Percentiles rank a stretch among this genome's conserved stretches.
Conservation (phyloP, 163 green algal species). For the Chlorella variabilis region DNA sequence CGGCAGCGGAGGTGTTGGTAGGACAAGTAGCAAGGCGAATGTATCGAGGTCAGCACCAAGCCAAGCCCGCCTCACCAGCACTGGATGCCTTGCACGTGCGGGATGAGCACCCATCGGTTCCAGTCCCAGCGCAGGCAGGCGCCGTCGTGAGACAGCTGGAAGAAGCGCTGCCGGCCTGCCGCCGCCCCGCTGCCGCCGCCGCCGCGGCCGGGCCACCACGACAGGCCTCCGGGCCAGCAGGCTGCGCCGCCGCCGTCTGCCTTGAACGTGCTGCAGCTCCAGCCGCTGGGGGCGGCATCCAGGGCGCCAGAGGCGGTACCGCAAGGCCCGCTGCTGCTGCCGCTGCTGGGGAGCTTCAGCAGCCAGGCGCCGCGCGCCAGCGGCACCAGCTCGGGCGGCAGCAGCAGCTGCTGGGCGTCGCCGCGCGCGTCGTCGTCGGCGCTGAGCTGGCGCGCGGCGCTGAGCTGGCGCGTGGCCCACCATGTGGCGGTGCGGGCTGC, state of each 20-base stretch:
- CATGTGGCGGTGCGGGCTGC: conserved; percentile 20
- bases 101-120: conserved; percentile 72
- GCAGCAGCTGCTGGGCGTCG: not conserved
- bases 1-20: no score
- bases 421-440: not conserved
- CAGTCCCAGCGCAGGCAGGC: conserved; percentile 71
- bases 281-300: not conserved
- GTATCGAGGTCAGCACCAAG: no score
- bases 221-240: no score
- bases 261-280: not conserved
- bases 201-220: not conserved
- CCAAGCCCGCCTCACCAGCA: conserved; percentile 16
- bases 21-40: no score
- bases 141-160: conserved; percentile 69
- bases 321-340: not conserved
- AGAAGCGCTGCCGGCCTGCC: conserved; percentile 55
- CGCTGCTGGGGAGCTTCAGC: conserved; percentile 40
- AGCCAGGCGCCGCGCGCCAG: conserved; percentile 65
- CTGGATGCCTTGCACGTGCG: conserved; percentile 60
- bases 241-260: no score
- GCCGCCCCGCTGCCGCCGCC: not conserved
- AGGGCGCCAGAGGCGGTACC: not conserved
- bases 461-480: conserved; percentile 11
- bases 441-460: not conserved
- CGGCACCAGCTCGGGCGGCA: conserved; percentile 59